phyloP scores from a whole-genome alignment of 306 rosid genomes.

The Parietaria judaica region DNA sequence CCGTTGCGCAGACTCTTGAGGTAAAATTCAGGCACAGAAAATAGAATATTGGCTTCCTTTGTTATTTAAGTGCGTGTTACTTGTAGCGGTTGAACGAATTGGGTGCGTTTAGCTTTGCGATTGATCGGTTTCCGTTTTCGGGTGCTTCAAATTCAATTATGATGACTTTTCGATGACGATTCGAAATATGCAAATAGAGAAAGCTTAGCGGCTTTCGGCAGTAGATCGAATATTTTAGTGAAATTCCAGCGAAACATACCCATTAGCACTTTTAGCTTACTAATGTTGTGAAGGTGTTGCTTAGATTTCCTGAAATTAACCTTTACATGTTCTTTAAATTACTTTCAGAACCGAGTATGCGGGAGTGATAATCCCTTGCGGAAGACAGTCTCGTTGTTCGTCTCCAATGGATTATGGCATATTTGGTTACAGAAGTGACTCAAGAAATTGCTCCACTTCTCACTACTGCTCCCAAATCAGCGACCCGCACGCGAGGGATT shows the following conservation, averaged over 20 bases:
- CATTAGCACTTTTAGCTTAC: not conserved
- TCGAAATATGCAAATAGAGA: too few relatives aligned
- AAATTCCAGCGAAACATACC: not conserved
- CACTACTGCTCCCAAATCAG: constrained; percentile 30
- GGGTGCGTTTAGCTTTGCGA: too few relatives aligned
- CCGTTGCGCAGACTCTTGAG: constrained; percentile 5
- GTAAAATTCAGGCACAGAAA: not conserved
- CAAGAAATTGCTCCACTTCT: constrained; percentile 27
- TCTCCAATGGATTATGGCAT: constrained; percentile 20
- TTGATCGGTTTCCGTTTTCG: too few relatives aligned
- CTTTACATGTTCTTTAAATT: not conserved
- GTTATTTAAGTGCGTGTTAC: too few relatives aligned
- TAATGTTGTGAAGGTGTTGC: not conserved
- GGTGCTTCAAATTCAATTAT: too few relatives aligned
- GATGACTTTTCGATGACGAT: too few relatives aligned
- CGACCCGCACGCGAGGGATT: not conserved
- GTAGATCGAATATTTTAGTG: too few relatives aligned
- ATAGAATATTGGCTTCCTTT: too few relatives aligned
- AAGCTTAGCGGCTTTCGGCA: too few relatives aligned
- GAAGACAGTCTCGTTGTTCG: constrained; percentile 20
- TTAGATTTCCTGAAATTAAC: too few relatives aligned
- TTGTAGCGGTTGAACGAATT: too few relatives aligned
- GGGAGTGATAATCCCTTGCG: constrained; percentile 28
- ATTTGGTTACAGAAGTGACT: constrained; percentile 18
- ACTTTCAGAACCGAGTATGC: constrained; percentile 17